A percentile compares a stretch with the other conserved stretches of the same genome.
These are phyloP conservation scores for Saitozyma sp. DNA, from an alignment of 768 basidiomycete genomes.

Conservation along the genomic window DNA sequence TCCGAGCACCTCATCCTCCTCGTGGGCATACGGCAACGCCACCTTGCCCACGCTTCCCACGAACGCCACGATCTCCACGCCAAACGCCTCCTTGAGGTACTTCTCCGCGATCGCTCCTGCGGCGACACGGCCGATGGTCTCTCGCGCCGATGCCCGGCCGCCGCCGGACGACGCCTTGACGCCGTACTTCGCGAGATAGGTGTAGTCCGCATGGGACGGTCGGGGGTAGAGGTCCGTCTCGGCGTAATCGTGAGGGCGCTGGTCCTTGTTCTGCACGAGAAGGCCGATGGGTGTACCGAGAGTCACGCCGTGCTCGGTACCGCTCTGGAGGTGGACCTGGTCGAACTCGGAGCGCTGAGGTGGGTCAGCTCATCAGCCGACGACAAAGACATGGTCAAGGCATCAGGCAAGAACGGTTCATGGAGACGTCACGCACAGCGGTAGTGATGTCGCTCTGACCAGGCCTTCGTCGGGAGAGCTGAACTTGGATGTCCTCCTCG, in stretches of 20 bases:
- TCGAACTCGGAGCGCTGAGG: slow-evolving; percentile 90
- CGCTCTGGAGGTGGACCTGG: slow-evolving; percentile 87
- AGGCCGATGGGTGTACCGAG: slow-evolving; percentile 96
- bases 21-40: slow-evolving; percentile 64
- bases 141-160: slow-evolving; percentile 89
- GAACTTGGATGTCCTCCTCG: slow-evolving; percentile 81
- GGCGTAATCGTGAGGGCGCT: slow-evolving; percentile 95
- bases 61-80: slow-evolving; percentile 94
- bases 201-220: slow-evolving; percentile 96
- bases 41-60: slow-evolving; percentile 95
- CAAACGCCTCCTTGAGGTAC: slow-evolving; percentile 81
- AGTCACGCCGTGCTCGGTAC: slow-evolving; percentile 88
- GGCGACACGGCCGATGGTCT: slow-evolving; percentile 98
- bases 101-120: slow-evolving; percentile 98
- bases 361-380: background rate
- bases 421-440: slow-evolving; percentile 64
- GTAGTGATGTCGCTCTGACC: slow-evolving; percentile 97
- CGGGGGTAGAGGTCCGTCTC: slow-evolving; percentile 97
- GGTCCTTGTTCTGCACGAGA: slow-evolving; percentile 96
- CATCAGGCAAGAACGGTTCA: too few relatives aligned
- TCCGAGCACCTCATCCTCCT: slow-evolving; percentile 69
- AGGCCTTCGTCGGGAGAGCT: slow-evolving; percentile 85
- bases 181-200: slow-evolving; percentile 96
- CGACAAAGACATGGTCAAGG: background rate
- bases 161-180: slow-evolving; percentile 97